Conservation (phyloP, 768 basidiomycete species). For the Mycena kentingensis region DNA sequence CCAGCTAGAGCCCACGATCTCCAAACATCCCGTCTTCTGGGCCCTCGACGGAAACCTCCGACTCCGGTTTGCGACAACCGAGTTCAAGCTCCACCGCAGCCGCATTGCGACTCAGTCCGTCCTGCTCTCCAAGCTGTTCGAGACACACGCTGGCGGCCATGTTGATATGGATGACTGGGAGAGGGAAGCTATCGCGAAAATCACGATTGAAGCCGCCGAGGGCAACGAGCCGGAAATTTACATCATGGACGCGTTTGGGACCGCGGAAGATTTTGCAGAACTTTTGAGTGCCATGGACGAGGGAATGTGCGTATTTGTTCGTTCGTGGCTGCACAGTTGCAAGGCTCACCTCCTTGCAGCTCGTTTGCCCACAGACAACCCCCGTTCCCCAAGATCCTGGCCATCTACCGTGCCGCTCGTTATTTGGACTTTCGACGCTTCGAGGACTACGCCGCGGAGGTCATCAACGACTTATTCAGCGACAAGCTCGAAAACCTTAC, state of each 20-base stretch:
- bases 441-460: conserved; percentile 27
- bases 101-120: conserved; percentile 25
- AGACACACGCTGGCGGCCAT: conserved; percentile 6
- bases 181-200: not conserved
- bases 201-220: conserved; percentile 5
- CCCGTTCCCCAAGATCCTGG: conserved; percentile 31
- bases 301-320: conserved; percentile 17
- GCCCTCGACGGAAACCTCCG: conserved; percentile 29
- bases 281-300: conserved; percentile 25
- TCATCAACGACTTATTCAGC: conserved; percentile 34
- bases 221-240: conserved; percentile 11
- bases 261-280: conserved; percentile 19
- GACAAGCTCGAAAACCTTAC: conserved; percentile 22
- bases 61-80: conserved; percentile 23
- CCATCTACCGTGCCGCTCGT: conserved; percentile 37
- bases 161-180: conserved; percentile 4
- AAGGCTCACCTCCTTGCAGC: not conserved
- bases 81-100: conserved; percentile 28
- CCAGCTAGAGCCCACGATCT: conserved; percentile 5
- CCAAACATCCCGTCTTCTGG: conserved; percentile 27
- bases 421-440: conserved; percentile 31
- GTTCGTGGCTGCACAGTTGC: not conserved
- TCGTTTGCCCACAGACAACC: conserved; percentile 26
- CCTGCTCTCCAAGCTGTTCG: conserved; percentile 29
- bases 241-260: not conserved